Percentiles rank a stretch among this genome's conserved stretches.
phyloP scores from a whole-genome alignment of 345 rosid species.

The Citrus glauca region DNA sequence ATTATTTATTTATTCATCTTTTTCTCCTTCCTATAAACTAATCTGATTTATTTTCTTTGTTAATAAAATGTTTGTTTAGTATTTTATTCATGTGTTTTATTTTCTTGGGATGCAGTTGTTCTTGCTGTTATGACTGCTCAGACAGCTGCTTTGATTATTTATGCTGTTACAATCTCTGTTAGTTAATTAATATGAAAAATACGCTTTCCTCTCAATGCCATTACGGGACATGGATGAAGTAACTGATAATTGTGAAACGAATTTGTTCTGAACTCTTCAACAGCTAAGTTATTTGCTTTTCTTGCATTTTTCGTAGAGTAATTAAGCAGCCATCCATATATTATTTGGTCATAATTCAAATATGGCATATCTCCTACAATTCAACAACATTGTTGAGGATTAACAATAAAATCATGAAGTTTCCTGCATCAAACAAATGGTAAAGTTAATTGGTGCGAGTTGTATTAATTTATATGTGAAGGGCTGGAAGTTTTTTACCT shows the following conservation, averaged over 20 bases:
- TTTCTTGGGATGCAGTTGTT: slow-evolving; percentile 34
- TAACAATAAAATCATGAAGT: not conserved
- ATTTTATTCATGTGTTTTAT: not conserved
- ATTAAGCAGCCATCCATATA: not conserved
- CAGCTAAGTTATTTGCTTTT: not conserved
- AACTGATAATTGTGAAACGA: not conserved
- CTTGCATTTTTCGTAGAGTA: not conserved
- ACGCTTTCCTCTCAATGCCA: not conserved
- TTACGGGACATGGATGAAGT: not conserved
- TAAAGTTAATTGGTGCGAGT: not conserved
- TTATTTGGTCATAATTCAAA: not conserved
- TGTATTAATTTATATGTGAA: not conserved
- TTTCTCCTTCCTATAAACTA: not conserved
- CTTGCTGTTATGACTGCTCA: slow-evolving; percentile 45
- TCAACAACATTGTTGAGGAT: not conserved
- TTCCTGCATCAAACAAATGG: not conserved
- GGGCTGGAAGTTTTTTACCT: too few relatives aligned
- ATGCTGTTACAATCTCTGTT: slow-evolving; percentile 27
- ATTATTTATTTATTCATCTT: not conserved
- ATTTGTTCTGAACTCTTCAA: not conserved
- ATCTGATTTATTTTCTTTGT: not conserved
- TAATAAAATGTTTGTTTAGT: not conserved
- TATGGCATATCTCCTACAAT: not conserved
- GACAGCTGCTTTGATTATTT: slow-evolving; percentile 38
- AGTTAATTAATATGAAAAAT: not conserved